Evolutionary conservation across 2,329 filamentous ascomycete genomes (phyloP), one percentile per base, ranked within the genome.

Genomic region (Fonsecaea nubica): DNA sequence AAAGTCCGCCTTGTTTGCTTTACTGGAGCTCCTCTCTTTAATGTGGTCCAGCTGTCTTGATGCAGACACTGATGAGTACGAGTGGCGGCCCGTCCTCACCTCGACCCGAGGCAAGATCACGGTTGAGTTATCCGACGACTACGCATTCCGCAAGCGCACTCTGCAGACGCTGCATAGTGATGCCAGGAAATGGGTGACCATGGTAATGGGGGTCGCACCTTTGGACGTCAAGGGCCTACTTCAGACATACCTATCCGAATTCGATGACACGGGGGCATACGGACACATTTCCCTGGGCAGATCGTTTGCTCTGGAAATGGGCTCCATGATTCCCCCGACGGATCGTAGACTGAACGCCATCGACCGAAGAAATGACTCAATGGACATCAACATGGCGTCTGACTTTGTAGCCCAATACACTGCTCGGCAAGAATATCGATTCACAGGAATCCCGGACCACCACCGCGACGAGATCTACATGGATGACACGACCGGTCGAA

Each of bases 321-420:
- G 95, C 3, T 92, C 92, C 8, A 83, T 90, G 15, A 92, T 99
- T 63, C 94, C 96, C 4, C 85, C 86, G 4, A 93, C 90, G 9
- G 94, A 99, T 76, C 92, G 96, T 75, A 88, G 92, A 69, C 84
- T 99, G 50, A 89, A 87, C 15, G 93, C 92, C 6, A 88, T 99
- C 57, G 92, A 96, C 71, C 86, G 85, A 40, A 86, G 91, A 69
- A 89, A 90, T 18, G 87, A 90, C 21, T 59, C 63, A 56, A 87
- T 87, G 62, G 87, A 87, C 69, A 90, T 97, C 76, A 97, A 98
- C 76, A 93, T 93, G 10, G 93, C 92, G 0, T 98, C 95, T 2
- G 94, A 98, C 76, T 97, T 99, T 74, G 88, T 99, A 75, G 93
- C 95, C 1, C 94, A 99, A 75, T 99, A 99, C 77, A 98, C 94